Base-by-base conservation (phyloP, 2,329 filamentous ascomycete species). In the Colletotrichum sp. region DNA sequence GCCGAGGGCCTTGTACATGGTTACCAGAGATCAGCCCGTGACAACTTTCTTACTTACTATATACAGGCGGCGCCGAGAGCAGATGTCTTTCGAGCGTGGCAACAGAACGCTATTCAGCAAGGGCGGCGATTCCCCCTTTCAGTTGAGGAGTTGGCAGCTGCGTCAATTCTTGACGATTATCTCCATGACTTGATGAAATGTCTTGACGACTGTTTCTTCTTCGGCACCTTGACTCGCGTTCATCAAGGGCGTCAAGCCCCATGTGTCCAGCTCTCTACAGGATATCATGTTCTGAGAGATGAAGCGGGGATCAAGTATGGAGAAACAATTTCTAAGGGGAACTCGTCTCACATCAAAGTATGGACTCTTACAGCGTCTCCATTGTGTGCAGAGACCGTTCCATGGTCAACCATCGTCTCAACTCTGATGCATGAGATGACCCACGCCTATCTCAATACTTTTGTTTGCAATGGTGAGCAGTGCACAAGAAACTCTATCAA, bases 361-460 rank as follows among this genome's bases (percentile, higher is more conserved):
- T 52, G 44, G 44, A 52, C 44, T 49, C 18, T 49, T 21, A 7
- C 9, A 49, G 44, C 18, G 44, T n/a, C n/a, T 21, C 4, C 10
- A 21, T n/a, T n/a, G n/a, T 49, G 3, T 49, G 44, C 18, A 52
- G 44, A 21, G 44, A 12, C 44, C 10, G n/a, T 52, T 7, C n/a
- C 32, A 8, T 72, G 76, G 55, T 7, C 10, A 5, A 2, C 13
- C 12, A 68, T 60, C 10, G 57, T 74, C 13, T 21, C 39, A 30
- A 75, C 71, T 5, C 63, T 77, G 8, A n/a, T 77, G 28, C 76
- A 77, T 30, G 77, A 78, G 52, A 76, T 76, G 65, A 68, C 67
- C 15, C 77, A 76, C 63, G 71, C 65, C 5, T 77, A 76, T 18
- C 21, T 77, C 15, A 8, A 4, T 1, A 5, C 68, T 3, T 77